Conservation (phyloP, 2,329 filamentous ascomycete species). For the Pyrenochaeta sp. region DNA sequence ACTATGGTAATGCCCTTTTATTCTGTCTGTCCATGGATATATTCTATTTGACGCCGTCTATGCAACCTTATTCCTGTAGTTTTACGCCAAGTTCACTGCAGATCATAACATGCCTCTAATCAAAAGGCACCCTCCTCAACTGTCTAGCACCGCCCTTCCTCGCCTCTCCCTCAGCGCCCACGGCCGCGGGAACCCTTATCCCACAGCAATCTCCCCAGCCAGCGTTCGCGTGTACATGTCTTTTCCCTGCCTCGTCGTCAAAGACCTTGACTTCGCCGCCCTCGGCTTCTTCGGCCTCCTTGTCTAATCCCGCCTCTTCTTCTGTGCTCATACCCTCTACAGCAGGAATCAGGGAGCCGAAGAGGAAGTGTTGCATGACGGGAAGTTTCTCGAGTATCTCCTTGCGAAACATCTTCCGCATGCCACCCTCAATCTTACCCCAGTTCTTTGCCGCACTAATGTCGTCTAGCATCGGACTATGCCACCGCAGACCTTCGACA, state of each 20-base stretch:
- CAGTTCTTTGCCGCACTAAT: slow-evolving; percentile 90
- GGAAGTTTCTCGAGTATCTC: slow-evolving; percentile 93
- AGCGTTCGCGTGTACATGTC: slow-evolving; percentile 72
- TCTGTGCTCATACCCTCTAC: slow-evolving; percentile 80
- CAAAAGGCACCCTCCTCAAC: slow-evolving; percentile 82
- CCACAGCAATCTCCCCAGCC: slow-evolving; percentile 97
- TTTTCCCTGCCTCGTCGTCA: slow-evolving; percentile 71
- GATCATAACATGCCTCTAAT: slow-evolving; percentile 57
- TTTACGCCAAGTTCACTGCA: neutral
- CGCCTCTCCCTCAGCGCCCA: slow-evolving; percentile 89
- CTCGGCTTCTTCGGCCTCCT: slow-evolving; percentile 53
- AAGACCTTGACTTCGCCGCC: slow-evolving; percentile 62
- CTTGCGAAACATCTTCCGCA: slow-evolving; percentile 95
- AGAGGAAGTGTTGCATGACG: slow-evolving; percentile 98
- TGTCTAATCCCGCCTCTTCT: slow-evolving; percentile 57
- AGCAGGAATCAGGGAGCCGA: slow-evolving; percentile 84
- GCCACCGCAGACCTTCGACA: slow-evolving; percentile 92
- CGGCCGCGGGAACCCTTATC: slow-evolving; percentile 93
- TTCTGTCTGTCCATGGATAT: too few relatives aligned
- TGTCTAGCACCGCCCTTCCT: slow-evolving; percentile 72
- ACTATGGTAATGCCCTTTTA: too few relatives aligned
- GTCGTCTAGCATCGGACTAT: slow-evolving; percentile 97
- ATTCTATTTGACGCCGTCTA: neutral
- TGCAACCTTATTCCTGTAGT: neutral
- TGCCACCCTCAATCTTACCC: slow-evolving; percentile 91